Base-by-base conservation (phyloP, 2,329 filamentous ascomycete genomes). In the Corynespora cassiicola region DNA sequence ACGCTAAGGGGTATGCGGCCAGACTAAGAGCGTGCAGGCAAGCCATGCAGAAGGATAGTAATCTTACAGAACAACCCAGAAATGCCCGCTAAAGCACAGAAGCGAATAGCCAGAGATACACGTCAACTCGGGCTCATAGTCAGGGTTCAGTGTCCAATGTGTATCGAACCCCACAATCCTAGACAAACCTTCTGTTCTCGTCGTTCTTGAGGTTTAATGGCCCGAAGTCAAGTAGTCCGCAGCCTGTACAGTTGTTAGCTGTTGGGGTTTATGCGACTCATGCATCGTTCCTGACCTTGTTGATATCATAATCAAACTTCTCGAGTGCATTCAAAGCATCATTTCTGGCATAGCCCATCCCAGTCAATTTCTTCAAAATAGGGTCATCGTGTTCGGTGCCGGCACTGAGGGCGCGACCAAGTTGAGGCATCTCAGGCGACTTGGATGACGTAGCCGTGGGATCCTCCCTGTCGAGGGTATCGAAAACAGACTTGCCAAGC, bases 281-380 rank as follows among this genome's bases (percentile, higher is more conserved):
- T 24, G 15, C 24, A 11, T 10, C 4, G 11, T 32, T 47, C 43
- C 56, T 46, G 73, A 96, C 92, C 82, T 88, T 90, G 71, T 96
- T 90, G 65, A 96, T 79, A 68, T 96, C 94, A 71, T 97, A 96
- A 72, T 97, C 90, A 66, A 88, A 96, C 68, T 92, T 91, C 75
- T 97, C 92, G 63, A 97, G 73, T 16, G 94, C 92, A 32, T 77
- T 76, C 22, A 96, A 73, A 11, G 90, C 87, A 33, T 88, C 84
- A 6, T 77, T 74, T 19, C 92, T 79, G 4, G 82, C 72, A 64
- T 95, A 97, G 1, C 92, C 92, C 90, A 97, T 96, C 7, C 82
- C 79, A 1, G 89, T 95, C 61, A 97, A 69, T 54, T 90, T 85
- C 75, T 95, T 95, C 52, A 97, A 73, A 39, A 95, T 92, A 7